Evolutionary conservation across 495 filamentous ascomycete species (phyloP).

Genomic region (Cudoniella acicularis): DNA sequence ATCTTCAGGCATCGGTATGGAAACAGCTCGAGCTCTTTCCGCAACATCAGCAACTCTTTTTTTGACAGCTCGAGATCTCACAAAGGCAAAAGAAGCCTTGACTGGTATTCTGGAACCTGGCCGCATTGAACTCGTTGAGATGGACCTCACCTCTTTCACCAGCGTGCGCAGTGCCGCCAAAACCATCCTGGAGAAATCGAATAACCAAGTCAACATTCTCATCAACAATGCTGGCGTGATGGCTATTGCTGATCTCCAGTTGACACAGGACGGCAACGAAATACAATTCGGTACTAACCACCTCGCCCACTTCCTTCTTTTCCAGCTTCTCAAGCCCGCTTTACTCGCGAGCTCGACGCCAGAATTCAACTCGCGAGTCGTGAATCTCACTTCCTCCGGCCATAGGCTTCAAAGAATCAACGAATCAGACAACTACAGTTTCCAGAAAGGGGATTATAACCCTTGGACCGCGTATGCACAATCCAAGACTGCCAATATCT

Average conservation of each 20-base stretch:
- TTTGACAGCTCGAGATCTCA: constrained; percentile 35
- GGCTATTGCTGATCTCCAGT: constrained; percentile 35
- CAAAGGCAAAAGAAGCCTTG: constrained; percentile 35
- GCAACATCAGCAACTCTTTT: constrained; percentile 44
- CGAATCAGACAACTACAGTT: constrained; percentile 40
- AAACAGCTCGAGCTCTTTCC: constrained; percentile 42
- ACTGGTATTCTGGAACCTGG: constrained; percentile 21
- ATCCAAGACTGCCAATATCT: constrained; percentile 49
- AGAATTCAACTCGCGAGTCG: constrained; percentile 28
- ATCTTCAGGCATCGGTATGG: constrained; percentile 47
- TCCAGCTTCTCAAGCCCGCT: constrained; percentile 55
- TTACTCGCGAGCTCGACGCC: constrained; percentile 45
- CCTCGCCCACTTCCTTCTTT: constrained; percentile 62
- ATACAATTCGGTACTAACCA: constrained; percentile 68
- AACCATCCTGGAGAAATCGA: constrained; percentile 24
- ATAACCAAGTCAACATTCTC: constrained; percentile 40
- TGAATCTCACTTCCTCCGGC: constrained; percentile 35
- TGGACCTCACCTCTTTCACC: constrained; percentile 30
- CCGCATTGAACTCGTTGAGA: constrained; percentile 29
- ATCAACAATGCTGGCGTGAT: constrained; percentile 60
- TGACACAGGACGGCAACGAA: constrained; percentile 60
- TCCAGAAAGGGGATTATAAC: constrained; percentile 31
- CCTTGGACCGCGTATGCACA: constrained; percentile 41
- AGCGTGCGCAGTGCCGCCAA: constrained; percentile 26
- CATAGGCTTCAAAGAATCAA: constrained; percentile 36